Conservation (phyloP, 805 yeast genomes). For the Monosporozyma unispora region DNA sequence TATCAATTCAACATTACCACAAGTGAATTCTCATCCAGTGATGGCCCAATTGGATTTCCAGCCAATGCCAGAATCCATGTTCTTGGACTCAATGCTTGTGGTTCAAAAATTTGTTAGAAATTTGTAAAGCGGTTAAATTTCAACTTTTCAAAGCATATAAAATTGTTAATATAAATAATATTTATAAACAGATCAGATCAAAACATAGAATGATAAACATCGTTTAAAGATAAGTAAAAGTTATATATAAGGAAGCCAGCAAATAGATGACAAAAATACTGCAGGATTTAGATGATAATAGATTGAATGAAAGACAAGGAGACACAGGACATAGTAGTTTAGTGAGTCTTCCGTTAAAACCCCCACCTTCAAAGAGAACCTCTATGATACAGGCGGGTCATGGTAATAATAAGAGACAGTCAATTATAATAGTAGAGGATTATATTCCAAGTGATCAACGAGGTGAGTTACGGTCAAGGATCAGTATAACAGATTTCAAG, state of each 20-base stretch:
- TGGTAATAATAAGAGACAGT: neutral
- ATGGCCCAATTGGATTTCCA: neutral
- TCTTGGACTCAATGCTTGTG: neutral
- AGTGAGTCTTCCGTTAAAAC: neutral
- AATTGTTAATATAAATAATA: neutral
- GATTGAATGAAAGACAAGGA: neutral
- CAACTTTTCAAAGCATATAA: neutral
- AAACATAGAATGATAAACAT: neutral
- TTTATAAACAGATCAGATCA: neutral
- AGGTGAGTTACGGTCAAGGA: neutral
- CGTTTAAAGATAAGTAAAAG: neutral
- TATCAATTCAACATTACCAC: neutral
- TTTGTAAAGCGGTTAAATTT: neutral
- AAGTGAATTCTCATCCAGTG: neutral
- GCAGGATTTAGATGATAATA: neutral
- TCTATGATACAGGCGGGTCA: neutral
- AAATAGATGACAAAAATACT: neutral
- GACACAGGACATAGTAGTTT: neutral
- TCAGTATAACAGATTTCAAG: neutral
- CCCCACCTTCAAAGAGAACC: neutral
- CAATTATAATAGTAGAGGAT: neutral
- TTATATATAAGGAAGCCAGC: too few species aligned
- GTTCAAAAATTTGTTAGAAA: conserved; percentile 3
- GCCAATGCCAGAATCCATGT: neutral
- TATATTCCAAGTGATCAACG: neutral